A percentile compares a stretch with the other conserved stretches of the same genome.
phyloP scores from a whole-genome alignment of 805 yeast species.

The Hanseniaspora guilliermondii region DNA sequence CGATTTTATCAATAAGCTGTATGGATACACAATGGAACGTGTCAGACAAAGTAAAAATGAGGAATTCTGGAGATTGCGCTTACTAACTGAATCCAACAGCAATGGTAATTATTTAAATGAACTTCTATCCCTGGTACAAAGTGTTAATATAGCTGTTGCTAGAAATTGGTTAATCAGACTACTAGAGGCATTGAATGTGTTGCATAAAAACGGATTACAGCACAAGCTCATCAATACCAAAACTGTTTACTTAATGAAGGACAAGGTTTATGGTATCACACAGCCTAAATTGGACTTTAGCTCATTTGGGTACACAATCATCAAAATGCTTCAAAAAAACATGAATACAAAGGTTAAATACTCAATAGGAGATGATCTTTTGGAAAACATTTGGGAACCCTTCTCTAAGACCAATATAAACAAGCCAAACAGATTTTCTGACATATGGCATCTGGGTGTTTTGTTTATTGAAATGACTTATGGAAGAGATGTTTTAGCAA shows the following conservation, averaged over 20 bases:
- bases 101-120: conserved; percentile 47
- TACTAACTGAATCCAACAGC: conserved; percentile 53
- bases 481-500: conserved; percentile 45
- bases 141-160: conserved; percentile 60
- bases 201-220: conserved; percentile 74
- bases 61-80: conserved; percentile 51
- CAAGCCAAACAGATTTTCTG: conserved; percentile 65
- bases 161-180: conserved; percentile 81
- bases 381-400: conserved; percentile 62
- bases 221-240: conserved; percentile 59
- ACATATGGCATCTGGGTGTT: conserved; percentile 88
- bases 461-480: conserved; percentile 52
- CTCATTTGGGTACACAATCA: conserved; percentile 42
- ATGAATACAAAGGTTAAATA: conserved; percentile 25
- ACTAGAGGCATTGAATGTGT: conserved; percentile 67
- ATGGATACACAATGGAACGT: conserved; percentile 64
- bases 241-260: conserved; percentile 43
- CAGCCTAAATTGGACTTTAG: conserved; percentile 49
- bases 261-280: conserved; percentile 41
- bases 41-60: conserved; percentile 26
- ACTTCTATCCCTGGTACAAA: conserved; percentile 52
- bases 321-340: conserved; percentile 30
- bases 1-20: conserved; percentile 51
- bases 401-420: conserved; percentile 35
- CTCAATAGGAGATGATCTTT: conserved; percentile 18